Conservation (phyloP, 164 flowering plant genomes). For the Dillenia suffruticosa region DNA sequence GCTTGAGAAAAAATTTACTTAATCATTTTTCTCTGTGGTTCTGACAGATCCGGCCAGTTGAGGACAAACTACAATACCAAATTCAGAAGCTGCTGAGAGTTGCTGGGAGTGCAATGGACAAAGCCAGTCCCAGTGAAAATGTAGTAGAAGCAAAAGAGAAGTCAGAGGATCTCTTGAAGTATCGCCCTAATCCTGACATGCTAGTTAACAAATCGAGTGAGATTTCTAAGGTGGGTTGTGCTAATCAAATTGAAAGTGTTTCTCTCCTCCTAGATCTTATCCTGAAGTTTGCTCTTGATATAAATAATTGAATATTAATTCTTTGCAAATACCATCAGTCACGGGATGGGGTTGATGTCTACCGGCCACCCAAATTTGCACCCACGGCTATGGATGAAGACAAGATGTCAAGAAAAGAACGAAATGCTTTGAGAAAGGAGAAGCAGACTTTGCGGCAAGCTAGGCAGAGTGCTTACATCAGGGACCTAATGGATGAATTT, state of each 20-base stretch:
- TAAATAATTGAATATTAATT: not conserved
- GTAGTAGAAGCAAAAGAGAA: slow-evolving; percentile 27
- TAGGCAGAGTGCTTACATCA: slow-evolving; percentile 45
- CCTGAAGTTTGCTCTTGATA: not conserved
- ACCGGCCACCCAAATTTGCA: slow-evolving; percentile 75
- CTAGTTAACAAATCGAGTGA: slow-evolving; percentile 42
- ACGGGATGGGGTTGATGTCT: slow-evolving; percentile 55
- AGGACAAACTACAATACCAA: slow-evolving; percentile 81
- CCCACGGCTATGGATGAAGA: slow-evolving; percentile 78
- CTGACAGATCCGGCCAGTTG: slow-evolving; percentile 81
- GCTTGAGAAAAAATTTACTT: not conserved
- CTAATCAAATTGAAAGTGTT: not conserved
- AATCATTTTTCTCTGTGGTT: not conserved
- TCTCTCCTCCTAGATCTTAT: not conserved
- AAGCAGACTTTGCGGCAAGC: slow-evolving; percentile 40
- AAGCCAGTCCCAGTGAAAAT: slow-evolving; percentile 26
- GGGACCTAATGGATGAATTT: slow-evolving; percentile 54
- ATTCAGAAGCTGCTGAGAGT: slow-evolving; percentile 65
- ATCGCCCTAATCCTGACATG: slow-evolving; percentile 83
- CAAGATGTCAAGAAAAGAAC: slow-evolving; percentile 61
- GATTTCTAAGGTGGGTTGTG: slow-evolving; percentile 39
- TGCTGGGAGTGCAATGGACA: slow-evolving; percentile 22
- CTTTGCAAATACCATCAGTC: slow-evolving; percentile 1
- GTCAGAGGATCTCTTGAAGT: slow-evolving; percentile 52
- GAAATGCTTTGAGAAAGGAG: slow-evolving; percentile 58